Conservation (phyloP, 208 protist species). For the Vickermania spadyakhi region DNA sequence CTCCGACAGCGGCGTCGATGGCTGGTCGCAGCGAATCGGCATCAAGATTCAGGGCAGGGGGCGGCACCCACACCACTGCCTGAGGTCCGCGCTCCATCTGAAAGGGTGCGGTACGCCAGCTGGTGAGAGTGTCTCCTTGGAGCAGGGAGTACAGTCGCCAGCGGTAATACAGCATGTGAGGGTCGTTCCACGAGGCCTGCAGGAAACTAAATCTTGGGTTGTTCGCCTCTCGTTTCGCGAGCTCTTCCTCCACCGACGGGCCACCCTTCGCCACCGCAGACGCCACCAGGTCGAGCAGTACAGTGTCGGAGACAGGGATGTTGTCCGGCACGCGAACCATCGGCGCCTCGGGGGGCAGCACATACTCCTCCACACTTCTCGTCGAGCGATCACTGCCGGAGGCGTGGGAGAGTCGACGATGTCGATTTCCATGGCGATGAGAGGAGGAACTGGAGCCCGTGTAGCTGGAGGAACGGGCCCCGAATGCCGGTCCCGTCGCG, state of each 20-base stretch:
- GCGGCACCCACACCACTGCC: constrained; percentile 65
- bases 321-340: constrained; percentile 4
- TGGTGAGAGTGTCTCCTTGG: constrained; percentile 52
- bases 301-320: constrained; percentile 43
- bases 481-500: too few species aligned
- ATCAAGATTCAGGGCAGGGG: constrained; percentile 27
- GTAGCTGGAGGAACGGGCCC: too few species aligned
- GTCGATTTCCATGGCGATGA: too few species aligned
- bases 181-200: constrained; percentile 25
- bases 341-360: background rate
- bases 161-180: constrained; percentile 73
- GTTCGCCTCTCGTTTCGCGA: constrained; percentile 49
- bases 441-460: too few species aligned
- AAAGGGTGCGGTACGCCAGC: constrained; percentile 66
- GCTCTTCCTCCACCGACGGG: constrained; percentile 67
- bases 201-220: constrained; percentile 70
- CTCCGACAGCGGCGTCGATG: background rate
- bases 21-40: constrained; percentile 27
- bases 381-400: too few species aligned
- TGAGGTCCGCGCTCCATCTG: constrained; percentile 45
- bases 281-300: constrained; percentile 61
- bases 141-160: constrained; percentile 80
- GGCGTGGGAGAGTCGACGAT: too few species aligned
- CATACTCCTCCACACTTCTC: background rate
- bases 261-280: constrained; percentile 52